Conservation (phyloP, 2,329 filamentous ascomycete species). For the Sclerotiophoma versabilis region DNA sequence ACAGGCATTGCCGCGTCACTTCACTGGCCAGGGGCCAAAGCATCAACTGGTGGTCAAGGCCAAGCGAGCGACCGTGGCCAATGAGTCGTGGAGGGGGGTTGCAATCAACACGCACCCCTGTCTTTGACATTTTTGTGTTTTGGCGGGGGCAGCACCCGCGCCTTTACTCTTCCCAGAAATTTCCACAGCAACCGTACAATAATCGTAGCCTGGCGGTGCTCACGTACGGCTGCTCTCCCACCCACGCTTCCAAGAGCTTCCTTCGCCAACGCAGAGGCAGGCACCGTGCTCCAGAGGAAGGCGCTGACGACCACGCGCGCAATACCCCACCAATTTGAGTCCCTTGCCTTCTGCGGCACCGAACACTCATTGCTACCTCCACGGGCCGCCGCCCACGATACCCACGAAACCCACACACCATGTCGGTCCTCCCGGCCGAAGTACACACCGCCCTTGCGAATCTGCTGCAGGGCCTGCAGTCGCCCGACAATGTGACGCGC, state of each 20-base stretch:
- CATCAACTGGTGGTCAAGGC: slow-evolving; percentile 14
- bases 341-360: slow-evolving; percentile 15
- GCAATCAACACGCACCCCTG: slow-evolving; percentile 16
- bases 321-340: slow-evolving; percentile 8
- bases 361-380: slow-evolving; percentile 7
- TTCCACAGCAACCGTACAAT: slow-evolving; percentile 16
- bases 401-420: slow-evolving; percentile 49
- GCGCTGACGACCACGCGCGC: slow-evolving; percentile 9
- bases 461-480: slow-evolving; percentile 87
- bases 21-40: slow-evolving; percentile 2
- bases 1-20: neutral
- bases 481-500: slow-evolving; percentile 84
- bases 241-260: neutral
- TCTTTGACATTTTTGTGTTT: slow-evolving; percentile 18
- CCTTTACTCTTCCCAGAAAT: slow-evolving; percentile 8
- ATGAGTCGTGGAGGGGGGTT: slow-evolving; percentile 6
- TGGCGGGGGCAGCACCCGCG: slow-evolving; percentile 14
- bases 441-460: slow-evolving; percentile 83
- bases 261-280: slow-evolving; percentile 10
- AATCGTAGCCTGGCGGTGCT: slow-evolving; percentile 6
- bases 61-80: slow-evolving; percentile 11
- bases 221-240: neutral
- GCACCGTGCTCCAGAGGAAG: slow-evolving; percentile 2
- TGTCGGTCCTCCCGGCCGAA: slow-evolving; percentile 88
- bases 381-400: slow-evolving; percentile 30